Conservation (phyloP, 306 rosid genomes). For the Ormosia semicastrata region DNA sequence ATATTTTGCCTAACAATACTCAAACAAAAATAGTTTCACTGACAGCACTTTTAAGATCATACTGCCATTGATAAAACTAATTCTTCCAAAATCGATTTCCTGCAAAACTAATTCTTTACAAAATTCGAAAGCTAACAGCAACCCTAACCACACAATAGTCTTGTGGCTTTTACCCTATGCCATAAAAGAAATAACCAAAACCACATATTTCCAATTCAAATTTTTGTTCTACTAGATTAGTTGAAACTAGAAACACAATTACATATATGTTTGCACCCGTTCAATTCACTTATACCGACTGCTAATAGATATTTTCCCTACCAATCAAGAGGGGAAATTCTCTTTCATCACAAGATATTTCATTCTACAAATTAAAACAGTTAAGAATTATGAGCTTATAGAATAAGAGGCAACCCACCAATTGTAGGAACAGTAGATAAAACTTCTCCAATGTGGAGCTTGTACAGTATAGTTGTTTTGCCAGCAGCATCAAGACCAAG, state of each 20-base stretch:
- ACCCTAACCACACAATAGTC: not conserved
- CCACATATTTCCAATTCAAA: not conserved
- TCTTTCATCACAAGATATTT: not conserved
- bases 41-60: not conserved
- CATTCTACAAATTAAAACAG: not conserved
- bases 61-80: not conserved
- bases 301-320: not conserved
- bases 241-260: not conserved
- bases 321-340: not conserved
- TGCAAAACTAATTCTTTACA: not conserved
- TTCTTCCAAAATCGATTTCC: no score
- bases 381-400: not conserved
- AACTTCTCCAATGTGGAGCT: constrained; percentile 92
- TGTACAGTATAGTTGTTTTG: constrained; percentile 86
- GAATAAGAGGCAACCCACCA: constrained; percentile 42
- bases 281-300: constrained; percentile 7
- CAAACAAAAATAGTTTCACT: not conserved
- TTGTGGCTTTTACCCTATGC: not conserved
- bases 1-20: no score
- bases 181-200: not conserved
- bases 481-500: constrained; percentile 98
- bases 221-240: not conserved
- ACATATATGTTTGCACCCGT: not conserved
- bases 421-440: constrained; percentile 90
- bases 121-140: not conserved